Conservation (phyloP, 495 filamentous ascomycete species). For the Talaromyces proteolyticus region DNA sequence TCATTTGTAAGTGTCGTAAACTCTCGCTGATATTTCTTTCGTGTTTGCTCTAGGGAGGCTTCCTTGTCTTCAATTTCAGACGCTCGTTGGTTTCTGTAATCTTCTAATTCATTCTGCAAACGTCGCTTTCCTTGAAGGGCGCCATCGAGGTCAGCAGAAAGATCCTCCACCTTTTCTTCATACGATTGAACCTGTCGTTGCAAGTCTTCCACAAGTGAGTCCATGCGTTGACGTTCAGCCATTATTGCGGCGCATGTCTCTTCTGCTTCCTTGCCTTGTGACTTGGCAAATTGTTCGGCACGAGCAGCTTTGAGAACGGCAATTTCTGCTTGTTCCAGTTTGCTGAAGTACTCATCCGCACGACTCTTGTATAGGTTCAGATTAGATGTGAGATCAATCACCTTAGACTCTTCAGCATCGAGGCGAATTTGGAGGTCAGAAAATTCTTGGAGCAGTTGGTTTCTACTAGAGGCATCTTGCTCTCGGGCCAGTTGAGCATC, state of each 20-base stretch:
- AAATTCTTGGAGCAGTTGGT: constrained; percentile 86
- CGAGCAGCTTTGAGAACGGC: constrained; percentile 86
- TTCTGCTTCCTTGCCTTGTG: constrained; percentile 83
- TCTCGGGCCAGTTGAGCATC: constrained; percentile 72
- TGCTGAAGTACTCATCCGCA: constrained; percentile 95
- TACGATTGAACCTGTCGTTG: constrained; percentile 83
- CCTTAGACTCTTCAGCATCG: constrained; percentile 81
- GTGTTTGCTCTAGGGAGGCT: constrained; percentile 90
- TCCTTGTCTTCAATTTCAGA: constrained; percentile 98
- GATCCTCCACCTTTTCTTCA: constrained; percentile 87
- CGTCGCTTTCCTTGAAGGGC: constrained; percentile 90
- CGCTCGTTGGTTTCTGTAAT: constrained; percentile 90
- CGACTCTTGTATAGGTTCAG: constrained; percentile 87
- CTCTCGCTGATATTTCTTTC: constrained; percentile 94
- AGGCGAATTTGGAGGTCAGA: constrained; percentile 90
- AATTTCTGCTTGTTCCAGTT: constrained; percentile 95
- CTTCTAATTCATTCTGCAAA: constrained; percentile 95
- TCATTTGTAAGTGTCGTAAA: constrained; percentile 85
- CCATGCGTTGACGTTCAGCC: constrained; percentile 88
- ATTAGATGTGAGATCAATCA: constrained; percentile 76
- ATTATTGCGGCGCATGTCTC: constrained; percentile 86
- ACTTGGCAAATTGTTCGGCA: constrained; percentile 89
- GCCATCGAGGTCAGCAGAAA: constrained; percentile 80
- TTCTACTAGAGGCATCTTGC: constrained; percentile 76
- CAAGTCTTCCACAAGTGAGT: constrained; percentile 81